A percentile compares a stretch with the other conserved stretches of the same genome.
Evolutionary conservation across 2,329 filamentous ascomycete species (phyloP).

Genomic region (Tolypocladium inflatum): DNA sequence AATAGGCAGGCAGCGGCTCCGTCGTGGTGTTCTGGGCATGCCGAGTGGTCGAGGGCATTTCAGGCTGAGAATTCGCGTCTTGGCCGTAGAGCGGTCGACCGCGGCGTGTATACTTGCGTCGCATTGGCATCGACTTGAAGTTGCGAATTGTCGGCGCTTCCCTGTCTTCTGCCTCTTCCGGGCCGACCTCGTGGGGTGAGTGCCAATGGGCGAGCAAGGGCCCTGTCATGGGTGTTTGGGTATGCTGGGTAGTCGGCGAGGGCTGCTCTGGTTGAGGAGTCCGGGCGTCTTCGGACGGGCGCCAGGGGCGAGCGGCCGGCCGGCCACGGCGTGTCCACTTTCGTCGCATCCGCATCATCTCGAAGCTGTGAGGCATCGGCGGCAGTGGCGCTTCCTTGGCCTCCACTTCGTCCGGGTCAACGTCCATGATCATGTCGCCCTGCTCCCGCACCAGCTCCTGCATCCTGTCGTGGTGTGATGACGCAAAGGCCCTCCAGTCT

Average conservation of each 20-base stretch:
- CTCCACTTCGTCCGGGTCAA: background rate
- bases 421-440: background rate
- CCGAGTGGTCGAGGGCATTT: background rate
- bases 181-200: background rate
- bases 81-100: background rate
- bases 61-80: background rate
- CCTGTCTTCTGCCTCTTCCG: background rate
- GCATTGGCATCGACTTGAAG: background rate
- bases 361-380: background rate
- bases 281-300: background rate
- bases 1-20: background rate
- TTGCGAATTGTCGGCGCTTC: background rate
- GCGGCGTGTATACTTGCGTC: background rate
- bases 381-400: background rate
- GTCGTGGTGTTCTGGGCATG: background rate
- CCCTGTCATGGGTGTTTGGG: too few species aligned
- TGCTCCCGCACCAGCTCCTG: background rate
- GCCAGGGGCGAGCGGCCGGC: background rate
- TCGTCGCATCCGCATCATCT: constrained; percentile 1
- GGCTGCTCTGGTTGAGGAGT: too few species aligned
- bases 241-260: background rate
- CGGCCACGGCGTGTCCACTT: background rate
- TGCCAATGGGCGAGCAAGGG: background rate
- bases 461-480: background rate
- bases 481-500: background rate